phyloP scores from a whole-genome alignment of 176 grass and related monocot genomes.

The Raddia distichophylla region DNA sequence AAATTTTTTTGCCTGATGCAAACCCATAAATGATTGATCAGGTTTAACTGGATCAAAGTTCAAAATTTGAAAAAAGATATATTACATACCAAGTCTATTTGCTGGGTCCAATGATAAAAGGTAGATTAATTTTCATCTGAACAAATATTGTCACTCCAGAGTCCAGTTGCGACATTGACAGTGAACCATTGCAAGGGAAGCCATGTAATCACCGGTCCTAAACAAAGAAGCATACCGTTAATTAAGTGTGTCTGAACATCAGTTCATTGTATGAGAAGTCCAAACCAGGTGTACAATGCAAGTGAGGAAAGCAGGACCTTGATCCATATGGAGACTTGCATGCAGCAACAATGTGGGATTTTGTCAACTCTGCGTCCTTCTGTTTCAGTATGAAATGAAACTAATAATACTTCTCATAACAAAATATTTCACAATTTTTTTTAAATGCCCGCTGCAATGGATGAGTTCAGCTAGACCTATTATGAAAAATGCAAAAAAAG shows the following conservation, averaged over 20 bases:
- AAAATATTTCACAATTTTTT: background rate
- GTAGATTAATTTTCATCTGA: background rate
- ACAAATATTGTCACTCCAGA: slow-evolving; percentile 34
- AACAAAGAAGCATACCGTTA: slow-evolving; percentile 29
- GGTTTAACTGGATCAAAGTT: background rate
- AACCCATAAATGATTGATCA: background rate
- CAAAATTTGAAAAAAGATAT: background rate
- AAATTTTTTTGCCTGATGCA: background rate
- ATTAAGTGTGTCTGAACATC: background rate
- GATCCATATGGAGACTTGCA: slow-evolving; percentile 88
- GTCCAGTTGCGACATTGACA: slow-evolving; percentile 73
- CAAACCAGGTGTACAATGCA: background rate
- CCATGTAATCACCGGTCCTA: slow-evolving; percentile 93
- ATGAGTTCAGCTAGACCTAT: background rate
- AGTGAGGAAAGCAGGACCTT: slow-evolving; percentile 46
- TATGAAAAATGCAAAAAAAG: background rate
- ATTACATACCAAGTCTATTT: background rate
- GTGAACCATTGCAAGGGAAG: slow-evolving; percentile 79
- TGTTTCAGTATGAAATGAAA: slow-evolving; percentile 29
- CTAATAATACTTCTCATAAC: background rate
- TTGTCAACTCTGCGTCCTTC: slow-evolving; percentile 62
- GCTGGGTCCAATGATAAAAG: background rate
- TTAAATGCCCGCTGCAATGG: background rate
- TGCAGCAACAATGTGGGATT: slow-evolving; percentile 68
- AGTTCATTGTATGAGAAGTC: background rate